A percentile compares a stretch with the other conserved stretches of the same genome.
Evolutionary conservation across 2,329 filamentous ascomycete species (phyloP).

Genomic region (Paraconiothyrium sp.): DNA sequence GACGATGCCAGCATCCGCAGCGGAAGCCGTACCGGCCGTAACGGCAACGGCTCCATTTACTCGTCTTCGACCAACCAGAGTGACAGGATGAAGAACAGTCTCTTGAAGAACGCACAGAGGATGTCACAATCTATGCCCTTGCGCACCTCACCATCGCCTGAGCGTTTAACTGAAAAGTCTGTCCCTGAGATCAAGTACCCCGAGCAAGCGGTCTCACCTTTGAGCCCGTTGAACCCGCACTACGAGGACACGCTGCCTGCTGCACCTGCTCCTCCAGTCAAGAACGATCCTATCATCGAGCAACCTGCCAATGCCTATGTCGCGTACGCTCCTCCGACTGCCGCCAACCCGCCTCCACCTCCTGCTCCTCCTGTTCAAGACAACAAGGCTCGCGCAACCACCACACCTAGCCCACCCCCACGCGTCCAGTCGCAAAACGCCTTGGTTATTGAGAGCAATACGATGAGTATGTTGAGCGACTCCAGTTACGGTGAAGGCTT

Average conservation of each 20-base stretch:
- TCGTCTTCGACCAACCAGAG: conserved; percentile 60
- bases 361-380: conserved; percentile 32
- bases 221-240: conserved; percentile 44
- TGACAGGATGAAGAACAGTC: conserved; percentile 60
- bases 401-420: conserved; percentile 30
- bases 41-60: conserved; percentile 60
- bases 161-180: conserved; percentile 46
- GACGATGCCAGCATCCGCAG: conserved; percentile 52
- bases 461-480: conserved; percentile 57
- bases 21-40: conserved; percentile 34
- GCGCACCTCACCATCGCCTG: conserved; percentile 26
- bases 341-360: conserved; percentile 25
- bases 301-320: conserved; percentile 41
- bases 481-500: conserved; percentile 66
- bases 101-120: conserved; percentile 65
- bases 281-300: conserved; percentile 6
- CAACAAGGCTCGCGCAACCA: conserved; percentile 35
- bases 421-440: conserved; percentile 50
- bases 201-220: conserved; percentile 38
- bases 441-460: conserved; percentile 43
- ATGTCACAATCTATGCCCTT: conserved; percentile 66
- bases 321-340: conserved; percentile 46
- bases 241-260: conserved; percentile 26
- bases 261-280: conserved; percentile 22
- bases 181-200: conserved; percentile 48